phyloP scores from a whole-genome alignment of 495 filamentous ascomycete genomes.

The Neurospora sp. region DNA sequence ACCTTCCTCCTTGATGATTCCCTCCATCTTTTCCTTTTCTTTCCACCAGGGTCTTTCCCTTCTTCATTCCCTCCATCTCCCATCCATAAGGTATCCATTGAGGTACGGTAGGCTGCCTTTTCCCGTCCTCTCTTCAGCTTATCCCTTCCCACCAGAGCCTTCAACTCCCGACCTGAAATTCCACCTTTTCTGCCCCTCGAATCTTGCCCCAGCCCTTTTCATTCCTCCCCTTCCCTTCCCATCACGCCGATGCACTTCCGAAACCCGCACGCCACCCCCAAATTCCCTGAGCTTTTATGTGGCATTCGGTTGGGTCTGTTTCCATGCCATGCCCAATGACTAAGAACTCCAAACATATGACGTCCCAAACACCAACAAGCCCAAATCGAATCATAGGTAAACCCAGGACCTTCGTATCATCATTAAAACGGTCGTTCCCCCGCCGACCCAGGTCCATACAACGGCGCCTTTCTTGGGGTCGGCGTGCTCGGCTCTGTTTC shows the following conservation, averaged over 20 bases:
- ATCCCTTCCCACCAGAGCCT: background rate
- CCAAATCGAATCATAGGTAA: background rate
- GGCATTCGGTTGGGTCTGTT: too few relatives aligned
- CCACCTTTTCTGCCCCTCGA: background rate
- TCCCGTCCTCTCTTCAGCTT: background rate
- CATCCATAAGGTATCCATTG: background rate
- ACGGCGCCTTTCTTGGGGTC: slow-evolving; percentile 3
- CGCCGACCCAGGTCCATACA: background rate
- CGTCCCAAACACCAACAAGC: background rate
- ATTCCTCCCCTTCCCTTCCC: background rate
- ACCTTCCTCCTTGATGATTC: background rate
- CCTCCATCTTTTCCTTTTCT: background rate
- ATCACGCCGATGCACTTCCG: background rate
- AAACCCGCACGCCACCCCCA: background rate
- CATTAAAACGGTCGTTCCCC: background rate
- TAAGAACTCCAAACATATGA: background rate
- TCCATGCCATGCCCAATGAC: background rate
- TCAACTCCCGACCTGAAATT: background rate
- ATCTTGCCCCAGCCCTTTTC: background rate
- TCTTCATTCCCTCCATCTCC: too few relatives aligned
- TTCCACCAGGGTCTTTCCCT: background rate
- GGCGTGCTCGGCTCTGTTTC: slow-evolving; percentile 9
- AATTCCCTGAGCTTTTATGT: too few relatives aligned
- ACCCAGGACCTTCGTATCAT: background rate
- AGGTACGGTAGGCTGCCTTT: background rate